Evolutionary conservation across 306 rosid species (phyloP).

Genomic region (Begonia masoniana): DNA sequence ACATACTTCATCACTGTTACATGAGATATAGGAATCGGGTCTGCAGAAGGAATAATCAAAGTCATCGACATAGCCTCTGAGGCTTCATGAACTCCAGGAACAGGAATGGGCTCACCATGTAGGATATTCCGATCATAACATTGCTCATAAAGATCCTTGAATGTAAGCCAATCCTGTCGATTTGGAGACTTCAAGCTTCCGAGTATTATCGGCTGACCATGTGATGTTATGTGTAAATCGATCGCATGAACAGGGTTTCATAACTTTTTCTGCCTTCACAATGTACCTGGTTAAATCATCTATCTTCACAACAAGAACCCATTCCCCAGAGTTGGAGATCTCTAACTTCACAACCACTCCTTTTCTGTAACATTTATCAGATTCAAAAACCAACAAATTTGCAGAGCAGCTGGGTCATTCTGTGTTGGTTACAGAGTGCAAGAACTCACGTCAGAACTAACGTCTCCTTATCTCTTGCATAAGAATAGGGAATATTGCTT

Average conservation of each 20-base stretch:
- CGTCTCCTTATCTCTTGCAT: constrained; percentile 4
- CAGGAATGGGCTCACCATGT: constrained; percentile 36
- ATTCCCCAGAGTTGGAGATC: constrained; percentile 32
- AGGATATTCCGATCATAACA: constrained; percentile 43
- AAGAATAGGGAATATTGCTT: not conserved
- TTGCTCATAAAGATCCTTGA: constrained; percentile 63
- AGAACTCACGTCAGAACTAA: constrained; percentile 18
- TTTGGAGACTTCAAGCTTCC: constrained; percentile 65
- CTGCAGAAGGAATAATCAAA: constrained; percentile 21
- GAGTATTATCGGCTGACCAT: constrained; percentile 26
- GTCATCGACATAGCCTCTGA: constrained; percentile 27
- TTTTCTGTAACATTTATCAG: constrained; percentile 46
- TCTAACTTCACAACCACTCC: constrained; percentile 34
- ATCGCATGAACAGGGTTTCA: constrained; percentile 39
- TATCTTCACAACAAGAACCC: constrained; percentile 57
- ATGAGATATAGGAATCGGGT: constrained; percentile 41
- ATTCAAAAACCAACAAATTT: constrained; percentile 40
- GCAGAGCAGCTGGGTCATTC: constrained; percentile 32
- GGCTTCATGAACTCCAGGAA: constrained; percentile 55
- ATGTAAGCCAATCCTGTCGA: constrained; percentile 41
- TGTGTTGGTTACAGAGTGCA: constrained; percentile 5
- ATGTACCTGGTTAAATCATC: constrained; percentile 35
- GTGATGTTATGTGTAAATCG: constrained; percentile 36
- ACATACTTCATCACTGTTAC: constrained; percentile 40
- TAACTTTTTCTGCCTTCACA: constrained; percentile 43